phyloP scores from a whole-genome alignment of 2,329 filamentous ascomycete genomes.

The Xylariaceae sp. region DNA sequence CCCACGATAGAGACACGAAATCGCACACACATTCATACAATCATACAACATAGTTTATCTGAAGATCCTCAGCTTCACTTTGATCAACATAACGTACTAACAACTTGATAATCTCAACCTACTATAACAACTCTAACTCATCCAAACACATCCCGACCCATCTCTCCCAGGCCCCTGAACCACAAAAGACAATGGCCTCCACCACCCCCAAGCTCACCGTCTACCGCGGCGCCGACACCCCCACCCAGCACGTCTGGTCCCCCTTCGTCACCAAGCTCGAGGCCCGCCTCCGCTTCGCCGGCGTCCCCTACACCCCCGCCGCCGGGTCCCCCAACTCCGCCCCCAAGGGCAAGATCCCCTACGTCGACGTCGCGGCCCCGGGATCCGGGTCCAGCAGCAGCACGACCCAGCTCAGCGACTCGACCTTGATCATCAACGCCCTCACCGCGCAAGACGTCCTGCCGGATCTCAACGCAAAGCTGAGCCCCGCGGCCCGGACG shows the following conservation, averaged over 20 bases:
- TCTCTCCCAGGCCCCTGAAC: no score
- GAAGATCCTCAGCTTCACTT: no score
- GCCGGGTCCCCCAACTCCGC: conserved; percentile 40
- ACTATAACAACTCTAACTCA: no score
- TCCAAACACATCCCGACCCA: no score
- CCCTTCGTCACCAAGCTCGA: conserved; percentile 62
- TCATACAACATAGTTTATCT: no score
- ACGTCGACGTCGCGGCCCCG: conserved; percentile 34
- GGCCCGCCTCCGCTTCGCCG: conserved; percentile 52
- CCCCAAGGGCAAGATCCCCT: conserved; percentile 59
- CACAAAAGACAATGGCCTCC: no score
- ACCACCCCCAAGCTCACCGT: conserved; percentile 32
- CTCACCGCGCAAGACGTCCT: conserved; percentile 39
- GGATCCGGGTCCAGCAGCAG: neutral
- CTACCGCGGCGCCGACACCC: conserved; percentile 44
- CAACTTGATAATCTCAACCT: no score
- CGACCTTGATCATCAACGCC: conserved; percentile 47
- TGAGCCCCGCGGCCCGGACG: conserved; percentile 36
- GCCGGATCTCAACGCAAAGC: conserved; percentile 42
- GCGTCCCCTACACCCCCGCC: conserved; percentile 40
- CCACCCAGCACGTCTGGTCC: conserved; percentile 48
- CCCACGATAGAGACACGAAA: no score
- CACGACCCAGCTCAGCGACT: conserved; percentile 40
- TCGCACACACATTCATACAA: no score
- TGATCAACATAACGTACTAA: no score